These are phyloP conservation scores for Chamaenerion angustifolium DNA, from an alignment of 345 rosid genomes.

Conservation along the genomic window DNA sequence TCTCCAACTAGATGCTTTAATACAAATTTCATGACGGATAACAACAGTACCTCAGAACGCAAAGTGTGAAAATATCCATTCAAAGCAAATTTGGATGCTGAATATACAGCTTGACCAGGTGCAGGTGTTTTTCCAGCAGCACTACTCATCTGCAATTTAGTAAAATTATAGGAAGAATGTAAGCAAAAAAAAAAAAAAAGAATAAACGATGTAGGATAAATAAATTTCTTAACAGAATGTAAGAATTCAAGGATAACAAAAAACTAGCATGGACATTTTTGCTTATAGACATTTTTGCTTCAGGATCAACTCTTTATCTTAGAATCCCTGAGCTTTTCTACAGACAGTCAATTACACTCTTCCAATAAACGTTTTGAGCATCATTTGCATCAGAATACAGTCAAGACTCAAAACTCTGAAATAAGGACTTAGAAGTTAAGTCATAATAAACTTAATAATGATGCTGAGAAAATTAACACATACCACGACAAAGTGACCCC, in stretches of 20 bases:
- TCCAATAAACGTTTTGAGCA: too few relatives aligned
- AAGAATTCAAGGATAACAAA: background rate
- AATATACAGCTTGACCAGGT: conserved; percentile 90
- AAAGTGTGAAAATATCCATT: conserved; percentile 83
- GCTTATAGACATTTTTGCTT: too few relatives aligned
- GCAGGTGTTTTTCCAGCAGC: conserved; percentile 94
- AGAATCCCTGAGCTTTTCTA: too few relatives aligned
- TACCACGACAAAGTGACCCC: conserved; percentile 98
- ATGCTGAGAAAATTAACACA: conserved; percentile 9
- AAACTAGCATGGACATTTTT: too few relatives aligned
- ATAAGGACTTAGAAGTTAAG: too few relatives aligned
- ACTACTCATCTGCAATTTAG: conserved; percentile 68
- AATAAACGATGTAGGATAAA: background rate
- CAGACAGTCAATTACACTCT: too few relatives aligned
- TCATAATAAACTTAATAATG: background rate
- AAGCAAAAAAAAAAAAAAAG: background rate
- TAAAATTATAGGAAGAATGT: background rate
- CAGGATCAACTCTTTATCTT: too few relatives aligned
- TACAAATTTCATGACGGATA: background rate
- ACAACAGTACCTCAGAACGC: conserved; percentile 74
- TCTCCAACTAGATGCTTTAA: too few relatives aligned
- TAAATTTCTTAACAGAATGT: background rate
- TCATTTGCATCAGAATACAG: too few relatives aligned
- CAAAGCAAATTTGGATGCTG: conserved; percentile 83
- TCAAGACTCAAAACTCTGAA: too few relatives aligned